Percentiles rank a stretch among this genome's conserved stretches.
Conservation (phyloP, 2,329 filamentous ascomycete genomes). For the Gaeumannomyces sp. region DNA sequence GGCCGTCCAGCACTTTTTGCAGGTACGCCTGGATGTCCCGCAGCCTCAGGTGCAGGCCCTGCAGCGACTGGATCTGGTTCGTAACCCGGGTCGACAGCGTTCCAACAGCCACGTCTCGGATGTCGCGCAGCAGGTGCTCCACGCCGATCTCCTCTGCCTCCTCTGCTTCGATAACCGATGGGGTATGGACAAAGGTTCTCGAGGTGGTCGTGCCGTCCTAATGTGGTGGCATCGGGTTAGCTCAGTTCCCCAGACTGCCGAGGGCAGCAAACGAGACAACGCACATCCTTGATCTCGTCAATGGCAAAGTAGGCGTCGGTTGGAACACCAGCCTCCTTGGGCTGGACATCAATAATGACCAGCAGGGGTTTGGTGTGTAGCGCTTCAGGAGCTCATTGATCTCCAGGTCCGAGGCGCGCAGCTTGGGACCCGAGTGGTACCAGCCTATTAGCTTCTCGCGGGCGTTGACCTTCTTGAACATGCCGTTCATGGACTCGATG, state of each 20-base stretch:
- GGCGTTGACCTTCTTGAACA: slow-evolving; percentile 99
- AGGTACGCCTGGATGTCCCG: slow-evolving; percentile 94
- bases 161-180: slow-evolving; percentile 96
- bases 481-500: slow-evolving; percentile 98
- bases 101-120: slow-evolving; percentile 94
- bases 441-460: slow-evolving; percentile 98
- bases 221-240: slow-evolving; percentile 9
- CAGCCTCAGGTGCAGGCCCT: slow-evolving; percentile 89
- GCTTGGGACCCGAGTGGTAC: slow-evolving; percentile 98
- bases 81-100: slow-evolving; percentile 95
- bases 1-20: slow-evolving; percentile 88
- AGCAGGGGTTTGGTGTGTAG: slow-evolving; percentile 96
- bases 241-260: not conserved
- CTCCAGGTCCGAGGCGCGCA: slow-evolving; percentile 92
- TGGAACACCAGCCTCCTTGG: slow-evolving; percentile 93
- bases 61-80: slow-evolving; percentile 93
- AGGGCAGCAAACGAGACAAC: slow-evolving; percentile 25
- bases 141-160: slow-evolving; percentile 99
- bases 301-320: slow-evolving; percentile 99
- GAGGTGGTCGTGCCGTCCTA: slow-evolving; percentile 95
- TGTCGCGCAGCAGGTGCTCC: slow-evolving; percentile 94
- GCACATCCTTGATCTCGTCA: slow-evolving; percentile 98
- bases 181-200: slow-evolving; percentile 97
- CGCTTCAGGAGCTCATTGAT: slow-evolving; percentile 99
- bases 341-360: slow-evolving; percentile 97